Evolutionary conservation across 805 yeast species (phyloP), one percentile per base, ranked within the genome.

Genomic region (Wickerhamiella sorbophila): DNA sequence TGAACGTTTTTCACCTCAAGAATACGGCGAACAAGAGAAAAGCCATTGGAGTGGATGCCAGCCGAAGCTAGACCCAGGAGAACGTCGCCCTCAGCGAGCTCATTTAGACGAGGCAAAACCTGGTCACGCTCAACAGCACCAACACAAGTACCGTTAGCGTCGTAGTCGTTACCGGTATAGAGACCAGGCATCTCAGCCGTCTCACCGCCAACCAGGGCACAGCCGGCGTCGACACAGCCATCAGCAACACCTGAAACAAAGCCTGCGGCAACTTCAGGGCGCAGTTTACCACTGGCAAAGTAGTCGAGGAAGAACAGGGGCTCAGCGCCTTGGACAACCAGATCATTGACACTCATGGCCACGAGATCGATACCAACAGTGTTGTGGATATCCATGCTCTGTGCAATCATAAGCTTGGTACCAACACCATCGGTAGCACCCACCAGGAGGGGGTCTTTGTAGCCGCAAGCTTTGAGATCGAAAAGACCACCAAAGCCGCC

Each of bases 341-440:
- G 71, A 63, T 91, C 99, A 58, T 91, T 91, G 33, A 91, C 99
- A 59, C 87, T 93, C 99, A 91, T 91, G 46, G 97, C 99, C 40
- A 91, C 99, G 49, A 91, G 72, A 64, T 91, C 99, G 52, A 91
- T 85, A 59, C 99, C 99, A 35, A 91, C 99, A n/a, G 98, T 88
- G 59, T 85, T 77, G 59, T 93, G 97, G 44, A 81, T 82, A 53
- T 79, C 69, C 65, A 87, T 70, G 50, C 75, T 75, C 66, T 91
- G 97, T 1, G 97, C 98, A 58, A 93, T 77, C 70, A 86, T 77
- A 51, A 91, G 74, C 65, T 91, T 91, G 46, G 98, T 88, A 51
- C 99, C 99, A 44, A 91, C 97, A 64, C 99, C 99, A 64, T 91
- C 99, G 37, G 99, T 91, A 45, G 98, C 97, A 45, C 91, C 95